Evolutionary conservation across 192 early-diverging fungal genomes (phyloP), one percentile per base, ranked within the genome.

Genomic region (Diversispora eburnea): DNA sequence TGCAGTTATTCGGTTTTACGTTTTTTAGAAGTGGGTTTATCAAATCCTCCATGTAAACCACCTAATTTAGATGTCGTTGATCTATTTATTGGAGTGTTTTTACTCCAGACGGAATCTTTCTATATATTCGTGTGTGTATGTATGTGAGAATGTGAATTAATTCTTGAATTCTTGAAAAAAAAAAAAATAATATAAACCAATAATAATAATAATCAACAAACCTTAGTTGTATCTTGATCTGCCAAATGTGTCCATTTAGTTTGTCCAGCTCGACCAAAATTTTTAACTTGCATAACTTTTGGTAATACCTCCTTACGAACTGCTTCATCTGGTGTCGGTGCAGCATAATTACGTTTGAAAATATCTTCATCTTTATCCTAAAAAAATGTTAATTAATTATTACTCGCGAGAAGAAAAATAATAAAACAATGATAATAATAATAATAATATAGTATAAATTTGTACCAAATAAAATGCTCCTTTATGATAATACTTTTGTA

Each of bases 191-290:
- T 10, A n/a, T n/a, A n/a, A n/a, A n/a, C n/a, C n/a, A 5, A 9
- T 39, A 22, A 17, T 49, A 41, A 39, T 20, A 15, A 22, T 45
- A n/a, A 17, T 41, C n/a, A 61, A 60, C 58, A 15, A 20, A 72
- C 70, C 58, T 78, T 72, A 17, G 89, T 85, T 0, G 94, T 96
- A 81, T 96, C 94, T 77, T 94, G 87, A 61, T 92, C 88, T 8
- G 84, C 80, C 79, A 96, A 80, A 66, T 94, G 93, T 20, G 93
- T 96, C 78, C 88, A 96, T 78, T 96, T 96, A 69, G 93, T 94
- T 55, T 91, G 91, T 19, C 94, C 92, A 9, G 88, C 83, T 49
- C 84, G 72, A 58, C 94, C 94, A 87, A 95, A 96, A 71, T 94
- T 94, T 73, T 93, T 92, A 47, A 94, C 93, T 77, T 94, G 92